phyloP scores from a whole-genome alignment of 768 basidiomycete genomes.

The Sporobolomyces roseus region DNA sequence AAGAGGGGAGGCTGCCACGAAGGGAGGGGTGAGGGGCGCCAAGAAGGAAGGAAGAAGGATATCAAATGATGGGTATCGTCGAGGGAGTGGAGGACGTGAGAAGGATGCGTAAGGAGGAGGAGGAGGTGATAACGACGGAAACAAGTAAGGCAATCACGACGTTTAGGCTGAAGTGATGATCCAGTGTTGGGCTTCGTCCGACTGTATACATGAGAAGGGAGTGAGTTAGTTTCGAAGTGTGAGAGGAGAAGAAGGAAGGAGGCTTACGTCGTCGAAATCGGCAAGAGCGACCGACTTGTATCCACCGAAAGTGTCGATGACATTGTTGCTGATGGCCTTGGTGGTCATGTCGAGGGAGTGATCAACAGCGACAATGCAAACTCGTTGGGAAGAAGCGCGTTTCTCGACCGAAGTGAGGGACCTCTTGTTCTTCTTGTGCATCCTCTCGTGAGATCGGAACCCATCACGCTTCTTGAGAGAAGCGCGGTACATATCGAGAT shows the following conservation, averaged over 20 bases:
- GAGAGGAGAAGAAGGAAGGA: not conserved
- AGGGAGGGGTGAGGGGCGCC: too few species aligned
- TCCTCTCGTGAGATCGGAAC: constrained; percentile 14
- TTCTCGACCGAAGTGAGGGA: not conserved
- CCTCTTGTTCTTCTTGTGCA: constrained; percentile 24
- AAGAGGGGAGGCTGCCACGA: too few species aligned
- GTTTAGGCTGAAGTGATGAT: constrained; percentile 17
- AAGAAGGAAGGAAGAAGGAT: not conserved
- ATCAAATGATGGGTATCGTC: not conserved
- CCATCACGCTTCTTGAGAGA: constrained; percentile 16
- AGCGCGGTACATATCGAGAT: constrained; percentile 3
- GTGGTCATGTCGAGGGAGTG: constrained; percentile 32
- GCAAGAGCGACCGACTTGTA: constrained; percentile 33
- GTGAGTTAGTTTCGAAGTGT: not conserved
- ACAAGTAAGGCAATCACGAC: too few species aligned
- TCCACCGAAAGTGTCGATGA: constrained; percentile 15
- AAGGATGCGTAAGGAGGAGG: not conserved
- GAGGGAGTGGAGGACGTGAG: not conserved
- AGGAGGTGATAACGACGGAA: too few species aligned
- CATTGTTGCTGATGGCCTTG: constrained; percentile 11
- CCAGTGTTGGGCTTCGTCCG: constrained; percentile 21
- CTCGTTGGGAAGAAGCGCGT: not conserved
- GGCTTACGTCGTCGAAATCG: constrained; percentile 16
- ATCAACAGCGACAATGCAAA: constrained; percentile 32
- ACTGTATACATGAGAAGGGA: not conserved